Percentiles rank a stretch among this genome's conserved stretches.
Evolutionary conservation across 2,329 filamentous ascomycete genomes (phyloP).

Genomic region (Aspergillus hortae): DNA sequence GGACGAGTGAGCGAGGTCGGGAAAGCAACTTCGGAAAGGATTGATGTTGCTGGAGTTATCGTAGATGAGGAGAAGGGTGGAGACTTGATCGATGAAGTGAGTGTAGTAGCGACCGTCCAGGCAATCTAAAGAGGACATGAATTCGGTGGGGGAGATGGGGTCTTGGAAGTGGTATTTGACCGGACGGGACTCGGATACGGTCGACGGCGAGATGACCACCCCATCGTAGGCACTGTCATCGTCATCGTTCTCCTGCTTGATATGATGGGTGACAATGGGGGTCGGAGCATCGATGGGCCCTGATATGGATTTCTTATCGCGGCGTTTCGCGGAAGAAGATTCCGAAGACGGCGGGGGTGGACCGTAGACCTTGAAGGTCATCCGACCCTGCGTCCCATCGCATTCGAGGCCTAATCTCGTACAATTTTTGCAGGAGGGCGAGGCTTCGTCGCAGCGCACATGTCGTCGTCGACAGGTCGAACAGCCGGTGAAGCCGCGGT

Average conservation of each 20-base stretch:
- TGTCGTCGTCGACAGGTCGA: slow-evolving; percentile 40
- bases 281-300: slow-evolving; percentile 1
- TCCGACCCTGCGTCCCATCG: slow-evolving; percentile 31
- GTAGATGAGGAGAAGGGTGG: slow-evolving; percentile 33
- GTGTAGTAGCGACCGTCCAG: slow-evolving; percentile 32
- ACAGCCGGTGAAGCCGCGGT: slow-evolving; percentile 41
- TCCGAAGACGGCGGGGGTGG: slow-evolving; percentile 22
- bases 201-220: slow-evolving; percentile 25
- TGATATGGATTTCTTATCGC: slow-evolving; percentile 18
- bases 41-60: slow-evolving; percentile 36
- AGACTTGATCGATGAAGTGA: slow-evolving; percentile 33
- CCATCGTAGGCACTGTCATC: slow-evolving; percentile 13
- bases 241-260: slow-evolving; percentile 12
- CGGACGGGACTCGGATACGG: slow-evolving; percentile 13
- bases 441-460: slow-evolving; percentile 36
- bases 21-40: slow-evolving; percentile 33
- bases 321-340: slow-evolving; percentile 16
- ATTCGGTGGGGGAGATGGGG: slow-evolving; percentile 18
- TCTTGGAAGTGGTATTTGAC: slow-evolving; percentile 26
- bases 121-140: slow-evolving; percentile 19
- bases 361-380: slow-evolving; percentile 38
- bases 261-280: neutral
- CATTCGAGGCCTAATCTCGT: slow-evolving; percentile 31
- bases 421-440: slow-evolving; percentile 37
- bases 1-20: slow-evolving; percentile 30